Evolutionary conservation across 192 early-diverging fungal species (phyloP).

Genomic region (Phlyctochytrium bullatum): DNA sequence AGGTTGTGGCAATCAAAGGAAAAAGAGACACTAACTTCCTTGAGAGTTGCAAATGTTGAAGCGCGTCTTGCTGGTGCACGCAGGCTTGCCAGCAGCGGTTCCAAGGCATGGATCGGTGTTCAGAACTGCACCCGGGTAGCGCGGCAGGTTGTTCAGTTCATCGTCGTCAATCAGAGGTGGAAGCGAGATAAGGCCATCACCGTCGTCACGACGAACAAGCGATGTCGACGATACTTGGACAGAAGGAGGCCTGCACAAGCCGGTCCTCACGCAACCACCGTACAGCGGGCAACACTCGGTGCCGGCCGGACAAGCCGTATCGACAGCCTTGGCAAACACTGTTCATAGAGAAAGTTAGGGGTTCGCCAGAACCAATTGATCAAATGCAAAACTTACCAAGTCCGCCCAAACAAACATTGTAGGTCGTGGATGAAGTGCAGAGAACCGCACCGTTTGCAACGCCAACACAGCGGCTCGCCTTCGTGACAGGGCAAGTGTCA

Average conservation of each 20-base stretch:
- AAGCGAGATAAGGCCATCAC: not conserved
- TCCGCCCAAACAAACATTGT: constrained; percentile 3
- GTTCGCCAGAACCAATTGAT: too few relatives aligned
- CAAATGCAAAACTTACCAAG: too few relatives aligned
- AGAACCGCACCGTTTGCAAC: not conserved
- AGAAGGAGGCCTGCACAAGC: not conserved
- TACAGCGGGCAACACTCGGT: not conserved
- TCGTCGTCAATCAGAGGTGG: not conserved
- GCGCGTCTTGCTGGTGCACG: not conserved
- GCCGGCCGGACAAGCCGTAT: not conserved
- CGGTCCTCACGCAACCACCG: not conserved
- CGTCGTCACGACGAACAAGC: not conserved
- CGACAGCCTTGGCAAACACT: constrained; percentile 1
- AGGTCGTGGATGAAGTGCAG: constrained; percentile 1
- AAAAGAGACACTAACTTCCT: not conserved
- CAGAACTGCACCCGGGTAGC: not conserved
- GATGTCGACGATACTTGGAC: not conserved
- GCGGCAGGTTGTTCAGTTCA: not conserved
- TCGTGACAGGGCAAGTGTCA: not conserved
- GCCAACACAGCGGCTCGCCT: constrained; percentile 1
- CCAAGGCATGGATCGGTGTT: not conserved
- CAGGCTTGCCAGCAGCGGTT: not conserved
- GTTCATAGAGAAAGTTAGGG: too few relatives aligned
- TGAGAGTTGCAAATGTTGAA: constrained; percentile 3
- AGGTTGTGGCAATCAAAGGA: not conserved